Evolutionary conservation across 306 rosid genomes (phyloP), one percentile per base, ranked within the genome.

Genomic region (Lathyrus tuberosus): DNA sequence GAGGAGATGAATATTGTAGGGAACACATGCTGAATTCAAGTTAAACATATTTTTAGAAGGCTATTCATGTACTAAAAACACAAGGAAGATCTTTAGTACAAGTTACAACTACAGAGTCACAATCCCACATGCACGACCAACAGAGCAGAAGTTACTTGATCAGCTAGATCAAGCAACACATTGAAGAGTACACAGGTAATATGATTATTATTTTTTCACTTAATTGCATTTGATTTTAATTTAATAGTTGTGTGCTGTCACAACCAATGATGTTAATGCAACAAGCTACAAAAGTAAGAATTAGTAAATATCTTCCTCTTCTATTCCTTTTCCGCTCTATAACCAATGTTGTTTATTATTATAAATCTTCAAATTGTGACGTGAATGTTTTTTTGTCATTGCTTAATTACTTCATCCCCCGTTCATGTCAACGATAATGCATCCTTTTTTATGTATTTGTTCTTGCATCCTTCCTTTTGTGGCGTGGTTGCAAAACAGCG

Each of bases 1-100:
- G 83, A 74, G 72, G 82, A 82, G 53, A 56, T 76, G 65, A 69
- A 15, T 70, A 28, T 47, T 2, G 71, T 58, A 17, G 78, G 76
- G 67, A 80, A 46, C 65, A 48, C 49, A 44, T 67, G 26, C 44
- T 77, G 59, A 79, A 47, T 15, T 20, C 30, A 38, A 56, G 31
- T 63, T 61, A 5, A 10, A 58, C 40, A 64, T 43, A 17, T 30
- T 41, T 35, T 24, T 53, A 53, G 67, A 79, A 47, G 28, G 37
- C 56, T 60, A 15, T 67, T 67, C 75, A 46, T 60, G 59, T 52
- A 18, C n/a, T 4, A 8, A 8, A 51, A 51, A 51, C 28, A 52
- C 12, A 6, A 20, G 8, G 33, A 14, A 4, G 15, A 20, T 52
- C 20, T 52, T 52, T 20, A 52, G 30, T 10, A 20, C 59, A 20